phyloP scores from a whole-genome alignment of 1,284 basidiomycete genomes.

The Trichosporon coremiiforme region DNA sequence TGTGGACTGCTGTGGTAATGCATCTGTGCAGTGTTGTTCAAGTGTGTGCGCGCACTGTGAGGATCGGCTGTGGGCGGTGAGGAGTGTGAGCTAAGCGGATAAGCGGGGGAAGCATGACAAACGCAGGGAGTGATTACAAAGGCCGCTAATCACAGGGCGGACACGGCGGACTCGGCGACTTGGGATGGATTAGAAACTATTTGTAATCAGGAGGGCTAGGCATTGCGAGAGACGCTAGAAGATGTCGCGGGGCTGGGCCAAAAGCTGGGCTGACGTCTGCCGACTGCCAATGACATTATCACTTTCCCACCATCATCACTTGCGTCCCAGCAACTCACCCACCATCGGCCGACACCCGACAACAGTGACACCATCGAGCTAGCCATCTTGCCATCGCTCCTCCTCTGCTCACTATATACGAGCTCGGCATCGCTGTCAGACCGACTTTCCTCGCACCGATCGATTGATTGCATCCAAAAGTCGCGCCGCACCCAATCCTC shows the following conservation, averaged over 20 bases:
- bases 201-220: background rate
- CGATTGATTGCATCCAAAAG: background rate
- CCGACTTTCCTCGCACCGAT: background rate
- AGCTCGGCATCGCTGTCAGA: background rate
- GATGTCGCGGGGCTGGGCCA: background rate
- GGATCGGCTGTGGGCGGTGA: background rate
- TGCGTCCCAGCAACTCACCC: background rate
- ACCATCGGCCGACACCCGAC: background rate
- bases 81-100: background rate
- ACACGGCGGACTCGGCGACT: background rate
- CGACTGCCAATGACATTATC: constrained; percentile 11
- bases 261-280: background rate
- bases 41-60: background rate
- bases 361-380: background rate
- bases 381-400: background rate
- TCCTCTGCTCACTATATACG: background rate
- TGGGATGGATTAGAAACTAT: background rate
- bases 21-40: background rate
- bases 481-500: background rate
- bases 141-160: background rate
- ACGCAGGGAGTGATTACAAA: constrained; percentile 1
- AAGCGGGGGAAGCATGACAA: background rate
- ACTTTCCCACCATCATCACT: background rate
- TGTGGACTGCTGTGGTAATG: background rate
- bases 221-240: background rate